Conservation (phyloP, 495 filamentous ascomycete species). For the Aspergillus baeticus region DNA sequence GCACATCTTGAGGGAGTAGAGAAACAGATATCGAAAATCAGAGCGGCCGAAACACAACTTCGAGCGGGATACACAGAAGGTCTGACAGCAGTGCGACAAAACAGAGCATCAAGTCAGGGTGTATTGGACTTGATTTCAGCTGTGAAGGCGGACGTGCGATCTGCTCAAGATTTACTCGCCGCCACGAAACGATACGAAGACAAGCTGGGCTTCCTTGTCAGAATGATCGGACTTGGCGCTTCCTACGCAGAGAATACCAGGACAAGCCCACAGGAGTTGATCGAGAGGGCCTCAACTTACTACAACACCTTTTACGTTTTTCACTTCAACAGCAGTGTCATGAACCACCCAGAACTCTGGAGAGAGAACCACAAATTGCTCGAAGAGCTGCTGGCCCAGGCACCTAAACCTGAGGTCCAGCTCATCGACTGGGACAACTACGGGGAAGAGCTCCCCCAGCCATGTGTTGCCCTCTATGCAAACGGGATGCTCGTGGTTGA, state of each 20-base stretch:
- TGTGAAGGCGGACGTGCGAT: neutral
- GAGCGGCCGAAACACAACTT: neutral
- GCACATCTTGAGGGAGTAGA: neutral
- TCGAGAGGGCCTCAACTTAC: neutral
- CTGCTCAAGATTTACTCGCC: neutral
- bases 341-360: neutral
- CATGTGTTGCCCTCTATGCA: neutral
- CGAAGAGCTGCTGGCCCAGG: neutral
- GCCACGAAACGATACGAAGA: neutral
- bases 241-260: neutral
- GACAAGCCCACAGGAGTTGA: neutral
- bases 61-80: neutral
- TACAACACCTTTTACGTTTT: neutral
- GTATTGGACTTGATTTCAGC: neutral
- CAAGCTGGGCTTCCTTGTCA: conserved; percentile 1
- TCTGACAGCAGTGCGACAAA: neutral
- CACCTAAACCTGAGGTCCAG: neutral
- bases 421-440: neutral
- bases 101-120: neutral
- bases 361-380: neutral
- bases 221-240: neutral
- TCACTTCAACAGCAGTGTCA: neutral
- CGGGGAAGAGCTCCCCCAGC: neutral
- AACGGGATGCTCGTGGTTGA: neutral
- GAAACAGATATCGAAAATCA: neutral